Evolutionary conservation across 1,284 basidiomycete genomes (phyloP).

Genomic region (Polyporus tsugae): DNA sequence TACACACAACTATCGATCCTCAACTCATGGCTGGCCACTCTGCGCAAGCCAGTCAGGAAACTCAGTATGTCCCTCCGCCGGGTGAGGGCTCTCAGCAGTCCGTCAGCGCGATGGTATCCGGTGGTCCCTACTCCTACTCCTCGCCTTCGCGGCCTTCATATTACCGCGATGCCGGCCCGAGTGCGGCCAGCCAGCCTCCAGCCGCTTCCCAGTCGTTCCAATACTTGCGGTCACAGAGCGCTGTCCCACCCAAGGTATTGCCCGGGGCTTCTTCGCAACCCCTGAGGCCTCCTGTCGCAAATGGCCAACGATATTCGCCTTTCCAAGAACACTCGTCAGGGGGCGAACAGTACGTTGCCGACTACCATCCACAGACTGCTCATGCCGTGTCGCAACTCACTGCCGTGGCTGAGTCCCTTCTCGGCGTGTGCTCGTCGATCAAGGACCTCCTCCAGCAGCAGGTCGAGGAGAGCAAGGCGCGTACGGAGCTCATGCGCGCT

Average conservation of each 20-base stretch:
- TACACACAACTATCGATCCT: constrained; percentile 30
- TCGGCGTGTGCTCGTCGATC: constrained; percentile 62
- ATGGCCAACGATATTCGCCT: constrained; percentile 14
- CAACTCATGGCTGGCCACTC: constrained; percentile 26
- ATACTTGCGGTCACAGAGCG: constrained; percentile 24
- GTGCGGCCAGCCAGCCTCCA: neutral
- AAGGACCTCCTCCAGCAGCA: constrained; percentile 68
- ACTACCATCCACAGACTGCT: constrained; percentile 32
- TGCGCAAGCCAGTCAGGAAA: neutral
- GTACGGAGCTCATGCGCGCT: constrained; percentile 59
- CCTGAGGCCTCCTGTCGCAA: neutral
- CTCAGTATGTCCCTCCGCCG: constrained; percentile 8
- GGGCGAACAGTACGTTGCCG: neutral
- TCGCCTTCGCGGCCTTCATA: constrained; percentile 16
- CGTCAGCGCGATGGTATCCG: constrained; percentile 4
- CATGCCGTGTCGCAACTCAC: constrained; percentile 56
- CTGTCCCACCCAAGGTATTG: constrained; percentile 5
- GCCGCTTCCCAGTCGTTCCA: constrained; percentile 14
- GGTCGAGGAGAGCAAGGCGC: constrained; percentile 69
- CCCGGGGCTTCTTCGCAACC: neutral
- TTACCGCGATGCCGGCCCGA: constrained; percentile 16
- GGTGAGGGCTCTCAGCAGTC: constrained; percentile 22
- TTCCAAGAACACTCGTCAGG: neutral
- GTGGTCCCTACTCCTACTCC: constrained; percentile 17
- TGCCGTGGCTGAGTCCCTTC: constrained; percentile 59